These are phyloP conservation scores for Fragaria nilgerrensis DNA, from an alignment of 306 rosid genomes.

Conservation along the genomic window DNA sequence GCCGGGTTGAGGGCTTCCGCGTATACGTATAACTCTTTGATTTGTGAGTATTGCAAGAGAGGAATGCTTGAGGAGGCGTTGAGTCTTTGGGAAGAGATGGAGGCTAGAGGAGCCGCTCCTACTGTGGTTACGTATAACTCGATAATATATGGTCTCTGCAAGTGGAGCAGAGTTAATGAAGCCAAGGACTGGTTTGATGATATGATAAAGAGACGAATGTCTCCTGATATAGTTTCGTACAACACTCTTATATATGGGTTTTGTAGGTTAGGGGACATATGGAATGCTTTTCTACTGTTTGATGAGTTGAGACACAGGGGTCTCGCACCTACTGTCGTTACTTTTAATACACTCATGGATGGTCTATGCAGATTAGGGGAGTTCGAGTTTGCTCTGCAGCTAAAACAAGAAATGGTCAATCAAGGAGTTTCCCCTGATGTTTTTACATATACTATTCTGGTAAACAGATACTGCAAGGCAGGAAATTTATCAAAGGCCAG, in stretches of 20 bases:
- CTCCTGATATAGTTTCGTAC: constrained; percentile 66
- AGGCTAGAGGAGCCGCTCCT: constrained; percentile 40
- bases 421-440: constrained; percentile 62
- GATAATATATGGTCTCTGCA: constrained; percentile 59
- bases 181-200: constrained; percentile 47
- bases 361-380: constrained; percentile 69
- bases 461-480: constrained; percentile 53
- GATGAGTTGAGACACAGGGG: constrained; percentile 42
- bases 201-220: constrained; percentile 40
- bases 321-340: constrained; percentile 50
- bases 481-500: constrained; percentile 66
- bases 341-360: constrained; percentile 73
- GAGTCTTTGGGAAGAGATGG: constrained; percentile 53
- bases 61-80: constrained; percentile 56
- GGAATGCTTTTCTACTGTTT: constrained; percentile 57
- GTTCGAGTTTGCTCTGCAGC: constrained; percentile 52
- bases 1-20: constrained; percentile 55
- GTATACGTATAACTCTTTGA: constrained; percentile 59
- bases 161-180: constrained; percentile 49
- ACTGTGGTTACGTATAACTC: constrained; percentile 63
- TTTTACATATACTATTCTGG: constrained; percentile 63
- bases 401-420: constrained; percentile 58
- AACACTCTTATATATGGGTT: constrained; percentile 66
- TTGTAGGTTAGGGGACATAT: constrained; percentile 47
- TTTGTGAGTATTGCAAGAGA: constrained; percentile 45